A percentile compares a stretch with the other conserved stretches of the same genome.
Conservation (phyloP, 2,329 filamentous ascomycete genomes). For the Bipolaris sorokiniana region DNA sequence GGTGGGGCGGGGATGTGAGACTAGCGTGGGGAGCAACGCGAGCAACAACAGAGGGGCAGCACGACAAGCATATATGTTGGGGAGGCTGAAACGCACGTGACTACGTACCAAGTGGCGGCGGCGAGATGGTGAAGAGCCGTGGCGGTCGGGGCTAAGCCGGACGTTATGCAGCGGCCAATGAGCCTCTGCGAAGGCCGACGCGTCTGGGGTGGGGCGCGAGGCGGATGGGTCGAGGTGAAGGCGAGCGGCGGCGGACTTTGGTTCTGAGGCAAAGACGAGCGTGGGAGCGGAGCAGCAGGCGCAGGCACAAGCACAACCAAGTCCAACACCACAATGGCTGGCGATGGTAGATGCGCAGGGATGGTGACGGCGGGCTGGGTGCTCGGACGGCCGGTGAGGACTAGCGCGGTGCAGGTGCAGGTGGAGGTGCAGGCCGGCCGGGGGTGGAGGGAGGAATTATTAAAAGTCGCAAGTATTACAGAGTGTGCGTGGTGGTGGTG, state of each 20-base stretch:
- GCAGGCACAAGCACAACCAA: background rate
- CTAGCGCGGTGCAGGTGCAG: slow-evolving; percentile 28
- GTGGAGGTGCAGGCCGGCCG: slow-evolving; percentile 28
- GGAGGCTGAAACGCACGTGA: slow-evolving; percentile 47
- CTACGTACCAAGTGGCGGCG: slow-evolving; percentile 33
- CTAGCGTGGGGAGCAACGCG: slow-evolving; percentile 25
- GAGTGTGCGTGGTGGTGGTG: slow-evolving; percentile 8
- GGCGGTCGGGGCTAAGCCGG: slow-evolving; percentile 38
- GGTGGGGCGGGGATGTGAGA: slow-evolving; percentile 24
- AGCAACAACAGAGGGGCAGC: slow-evolving; percentile 28
- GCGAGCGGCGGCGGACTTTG: slow-evolving; percentile 28
- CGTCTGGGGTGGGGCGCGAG: slow-evolving; percentile 29
- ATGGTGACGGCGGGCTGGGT: slow-evolving; percentile 25
- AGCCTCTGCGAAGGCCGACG: slow-evolving; percentile 24
- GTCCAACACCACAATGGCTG: slow-evolving; percentile 29
- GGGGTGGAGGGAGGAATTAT: slow-evolving; percentile 18
- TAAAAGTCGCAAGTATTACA: background rate
- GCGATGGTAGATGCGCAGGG: slow-evolving; percentile 27
- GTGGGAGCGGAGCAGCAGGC: background rate
- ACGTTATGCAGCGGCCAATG: slow-evolving; percentile 5
- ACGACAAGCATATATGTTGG: slow-evolving; percentile 28
- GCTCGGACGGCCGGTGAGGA: slow-evolving; percentile 26
- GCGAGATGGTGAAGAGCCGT: slow-evolving; percentile 24
- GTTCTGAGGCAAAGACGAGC: slow-evolving; percentile 1
- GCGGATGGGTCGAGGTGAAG: slow-evolving; percentile 24